phyloP scores from a whole-genome alignment of 352 stramenopile genomes.

The Phytopythium oedochilum region DNA sequence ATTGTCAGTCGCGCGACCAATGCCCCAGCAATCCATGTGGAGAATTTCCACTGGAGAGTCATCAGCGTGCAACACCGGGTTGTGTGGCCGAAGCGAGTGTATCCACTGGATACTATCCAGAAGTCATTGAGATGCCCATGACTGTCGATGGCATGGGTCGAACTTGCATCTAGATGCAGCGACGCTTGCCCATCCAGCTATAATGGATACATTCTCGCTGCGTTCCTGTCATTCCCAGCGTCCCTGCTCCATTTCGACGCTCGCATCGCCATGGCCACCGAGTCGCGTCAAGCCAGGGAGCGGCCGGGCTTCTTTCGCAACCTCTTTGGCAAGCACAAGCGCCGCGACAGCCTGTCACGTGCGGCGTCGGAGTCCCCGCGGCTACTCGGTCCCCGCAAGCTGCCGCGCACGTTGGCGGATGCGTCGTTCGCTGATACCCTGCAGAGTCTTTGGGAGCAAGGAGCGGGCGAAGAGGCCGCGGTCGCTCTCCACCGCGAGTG shows the following conservation, averaged over 20 bases:
- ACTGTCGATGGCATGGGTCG: too few relatives aligned
- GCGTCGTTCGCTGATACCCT: neutral
- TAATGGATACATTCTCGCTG: neutral
- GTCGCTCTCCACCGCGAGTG: neutral
- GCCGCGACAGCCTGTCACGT: neutral
- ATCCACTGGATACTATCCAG: too few relatives aligned
- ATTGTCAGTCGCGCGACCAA: too few relatives aligned
- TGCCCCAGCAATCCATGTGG: too few relatives aligned
- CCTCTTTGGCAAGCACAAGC: neutral
- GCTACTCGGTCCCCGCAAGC: neutral
- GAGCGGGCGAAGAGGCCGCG: neutral
- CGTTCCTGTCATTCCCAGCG: neutral
- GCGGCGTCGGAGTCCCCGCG: neutral
- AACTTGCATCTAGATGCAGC: too few relatives aligned
- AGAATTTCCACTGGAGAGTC: too few relatives aligned
- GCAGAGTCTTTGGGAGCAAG: neutral
- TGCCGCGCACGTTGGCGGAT: neutral
- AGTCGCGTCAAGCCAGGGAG: neutral
- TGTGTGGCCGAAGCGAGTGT: too few relatives aligned
- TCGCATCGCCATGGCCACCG: neutral
- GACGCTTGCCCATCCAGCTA: too few relatives aligned
- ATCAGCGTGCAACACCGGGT: too few relatives aligned
- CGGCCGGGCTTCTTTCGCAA: neutral
- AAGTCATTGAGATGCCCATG: too few relatives aligned
- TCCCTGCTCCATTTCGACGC: neutral